Base-by-base conservation (phyloP, 148 eudicot genomes). In the Beta vulgaris region DNA sequence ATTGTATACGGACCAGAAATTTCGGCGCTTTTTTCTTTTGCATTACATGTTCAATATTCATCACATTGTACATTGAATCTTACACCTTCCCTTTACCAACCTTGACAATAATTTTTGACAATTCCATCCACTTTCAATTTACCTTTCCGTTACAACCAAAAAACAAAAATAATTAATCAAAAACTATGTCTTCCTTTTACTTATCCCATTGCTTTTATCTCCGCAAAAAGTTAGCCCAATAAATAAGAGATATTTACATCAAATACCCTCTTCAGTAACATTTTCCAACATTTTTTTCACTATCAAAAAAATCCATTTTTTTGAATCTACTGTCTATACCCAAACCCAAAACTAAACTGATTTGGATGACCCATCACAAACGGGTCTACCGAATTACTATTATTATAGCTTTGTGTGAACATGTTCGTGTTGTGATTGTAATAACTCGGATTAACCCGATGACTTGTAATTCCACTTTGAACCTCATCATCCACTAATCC, bases 401-500 rank as follows among this genome's bases (percentile, higher is more conserved):
- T 77, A 18, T 63, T 2, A 39, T 69, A 79, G 3, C 73, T 59
- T 23, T 73, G 84, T 7, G 73, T 4, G 53, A 73, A 83, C 73
- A n/a, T 69, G 48, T 63, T 78, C 29, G 76, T 37, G 72, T 63
- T 78, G 21, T 72, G 72, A 51, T 70, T 69, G 16, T 68, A 77
- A 43, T 40, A 73, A 2, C 81, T 80, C 53, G 82, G 7, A 60
- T 72, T 79, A 14, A 82, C 49, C 31, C 84, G 77, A 34, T 86
- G 82, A 55, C 53, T 78, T 57, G 83, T 73, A 26, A 75, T 53
- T 10, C 85, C 92, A 42, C 92, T 91, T 71, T 91, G 84, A 44
- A 88, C 88, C 77, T 88, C 95, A 29, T 88, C 90, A 0, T 85
- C 90, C 12, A 6, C 44, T 9, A 80, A 68, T 63, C 59, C 21